Base-by-base conservation (phyloP, 805 yeast species). In the Yamadazyma kitorensis region DNA sequence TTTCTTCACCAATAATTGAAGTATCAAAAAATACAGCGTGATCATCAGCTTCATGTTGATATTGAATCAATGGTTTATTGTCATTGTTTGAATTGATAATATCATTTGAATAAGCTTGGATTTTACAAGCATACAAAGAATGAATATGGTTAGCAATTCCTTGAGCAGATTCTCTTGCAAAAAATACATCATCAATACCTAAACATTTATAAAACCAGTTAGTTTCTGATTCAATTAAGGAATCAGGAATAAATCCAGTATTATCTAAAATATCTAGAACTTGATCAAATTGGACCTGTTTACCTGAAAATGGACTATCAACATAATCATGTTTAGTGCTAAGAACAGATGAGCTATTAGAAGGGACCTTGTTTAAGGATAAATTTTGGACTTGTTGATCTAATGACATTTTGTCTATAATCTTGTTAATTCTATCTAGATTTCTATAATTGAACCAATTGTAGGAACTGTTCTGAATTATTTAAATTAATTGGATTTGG, bases 1-100 rank as follows among this genome's bases (percentile, higher is more conserved):
- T 31, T 16, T 34, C 28, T 14, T 29, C 30, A 30, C 16, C 13
- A 6, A 31, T 19, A 3, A 25, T 6, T 34, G 54, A 53, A 21
- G 94, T 79, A 54, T 86, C 95, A 58, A 91, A 86, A 57, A 84
- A 93, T 22, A 87, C 93, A 2, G 96, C 96, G 53, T 87, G 95
- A 55, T 84, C 89, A 12, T 77, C 82, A 29, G 76, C 74, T 57
- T 86, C 89, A 43, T 88, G 74, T 55, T 81, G 82, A 57, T 87
- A 86, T 43, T 82, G 86, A 44, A 91, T 81, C 45, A 79, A 74
- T 14, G 82, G 81, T 43, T 66, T 64, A 11, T 45, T 41, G 15
- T 27, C 34, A 6, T 20, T 20, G 6, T 10, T 5, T 12, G 36
- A 39, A 11, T 41, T 48, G 5, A 41, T 31, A 13, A 29, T 34